Conservation (phyloP, 1,284 basidiomycete genomes). For the Thelephora terrestris region DNA sequence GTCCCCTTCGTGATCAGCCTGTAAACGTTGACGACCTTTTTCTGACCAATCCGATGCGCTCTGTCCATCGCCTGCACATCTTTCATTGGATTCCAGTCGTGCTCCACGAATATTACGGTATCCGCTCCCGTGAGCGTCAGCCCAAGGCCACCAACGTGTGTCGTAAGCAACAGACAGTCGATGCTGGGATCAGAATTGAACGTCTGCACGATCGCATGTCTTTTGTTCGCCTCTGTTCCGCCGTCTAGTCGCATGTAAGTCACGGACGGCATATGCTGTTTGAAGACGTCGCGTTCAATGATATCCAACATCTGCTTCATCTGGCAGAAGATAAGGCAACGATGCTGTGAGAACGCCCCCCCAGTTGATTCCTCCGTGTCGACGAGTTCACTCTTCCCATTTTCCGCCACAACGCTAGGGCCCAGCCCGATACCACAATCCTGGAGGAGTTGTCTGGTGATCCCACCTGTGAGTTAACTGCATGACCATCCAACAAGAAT, state of each 20-base stretch:
- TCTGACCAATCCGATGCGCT: conserved; percentile 96
- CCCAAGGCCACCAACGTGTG: conserved; percentile 93
- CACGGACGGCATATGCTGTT: conserved; percentile 85
- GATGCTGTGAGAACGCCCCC: conserved; percentile 81
- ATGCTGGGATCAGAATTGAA: conserved; percentile 98
- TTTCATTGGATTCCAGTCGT: conserved; percentile 99
- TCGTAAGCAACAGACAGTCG: conserved; percentile 92
- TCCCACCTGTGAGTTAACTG: conserved; percentile 5
- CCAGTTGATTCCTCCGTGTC: conserved; percentile 44
- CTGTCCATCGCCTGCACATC: conserved; percentile 99
- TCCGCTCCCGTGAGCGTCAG: conserved; percentile 96
- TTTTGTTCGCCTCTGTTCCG: conserved; percentile 78
- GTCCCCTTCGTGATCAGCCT: conserved; percentile 95
- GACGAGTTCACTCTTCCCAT: conserved; percentile 51
- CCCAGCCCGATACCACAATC: conserved; percentile 89
- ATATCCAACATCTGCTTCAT: conserved; percentile 99
- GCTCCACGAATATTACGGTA: conserved; percentile 99
- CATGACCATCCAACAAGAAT: not conserved
- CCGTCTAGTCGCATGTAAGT: conserved; percentile 99
- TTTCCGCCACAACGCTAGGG: conserved; percentile 34
- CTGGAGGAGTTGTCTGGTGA: conserved; percentile 73
- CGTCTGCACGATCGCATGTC: conserved; percentile 93
- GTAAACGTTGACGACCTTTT: conserved; percentile 99
- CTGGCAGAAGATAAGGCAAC: conserved; percentile 98
- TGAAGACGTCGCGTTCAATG: conserved; percentile 92